These are phyloP conservation scores for Luffa acutangula DNA, from an alignment of 306 rosid genomes.

Conservation along the genomic window DNA sequence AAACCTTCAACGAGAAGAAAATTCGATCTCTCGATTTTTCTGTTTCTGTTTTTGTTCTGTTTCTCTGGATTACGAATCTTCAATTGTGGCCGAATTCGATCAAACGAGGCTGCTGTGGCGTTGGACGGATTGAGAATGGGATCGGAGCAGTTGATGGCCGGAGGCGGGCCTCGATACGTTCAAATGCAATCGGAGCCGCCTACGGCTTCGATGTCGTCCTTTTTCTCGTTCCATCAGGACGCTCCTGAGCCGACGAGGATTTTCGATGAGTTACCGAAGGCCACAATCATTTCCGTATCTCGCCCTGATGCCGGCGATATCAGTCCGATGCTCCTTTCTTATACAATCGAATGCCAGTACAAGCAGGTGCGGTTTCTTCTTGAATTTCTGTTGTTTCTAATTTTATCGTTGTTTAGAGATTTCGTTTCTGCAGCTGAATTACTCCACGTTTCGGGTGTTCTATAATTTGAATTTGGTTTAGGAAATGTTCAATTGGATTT, in stretches of 20 bases:
- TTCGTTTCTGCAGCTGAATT: neutral
- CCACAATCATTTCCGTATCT: constrained; percentile 72
- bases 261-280: constrained; percentile 79
- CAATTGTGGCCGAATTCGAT: neutral
- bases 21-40: neutral
- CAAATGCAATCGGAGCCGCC: constrained; percentile 64
- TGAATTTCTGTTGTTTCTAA: neutral
- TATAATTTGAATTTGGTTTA: neutral
- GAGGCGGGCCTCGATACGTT: constrained; percentile 43
- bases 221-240: constrained; percentile 33
- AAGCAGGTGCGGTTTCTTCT: constrained; percentile 43
- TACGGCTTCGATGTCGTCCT: constrained; percentile 25
- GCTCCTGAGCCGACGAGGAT: constrained; percentile 40
- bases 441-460: constrained; percentile 4
- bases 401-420: neutral
- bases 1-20: neutral
- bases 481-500: neutral
- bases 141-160: constrained; percentile 58
- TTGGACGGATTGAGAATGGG: constrained; percentile 29
- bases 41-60: neutral
- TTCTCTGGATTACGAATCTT: neutral
- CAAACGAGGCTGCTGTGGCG: neutral
- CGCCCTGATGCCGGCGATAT: constrained; percentile 90
- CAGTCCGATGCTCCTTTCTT: constrained; percentile 89
- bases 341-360: constrained; percentile 74